Percentiles rank a stretch among this genome's conserved stretches.
phyloP scores from a whole-genome alignment of 345 rosid species.

The Trapa incisa region DNA sequence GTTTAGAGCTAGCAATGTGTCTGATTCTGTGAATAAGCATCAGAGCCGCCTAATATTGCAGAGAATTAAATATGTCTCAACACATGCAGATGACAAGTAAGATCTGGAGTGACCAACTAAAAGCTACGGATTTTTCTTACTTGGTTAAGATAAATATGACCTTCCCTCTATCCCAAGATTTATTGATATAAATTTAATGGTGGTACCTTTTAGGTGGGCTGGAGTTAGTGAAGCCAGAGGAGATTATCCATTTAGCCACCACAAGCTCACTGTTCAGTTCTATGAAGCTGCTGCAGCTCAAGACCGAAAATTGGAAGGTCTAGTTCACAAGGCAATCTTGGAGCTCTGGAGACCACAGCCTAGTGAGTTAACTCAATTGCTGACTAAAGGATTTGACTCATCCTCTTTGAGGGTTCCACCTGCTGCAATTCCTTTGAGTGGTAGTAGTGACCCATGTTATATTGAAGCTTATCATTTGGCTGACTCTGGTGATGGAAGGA shows the following conservation, averaged over 20 bases:
- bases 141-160: not conserved
- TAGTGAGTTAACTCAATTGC: conserved; percentile 64
- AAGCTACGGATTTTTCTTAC: not conserved
- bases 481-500: conserved; percentile 88
- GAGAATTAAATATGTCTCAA: no score
- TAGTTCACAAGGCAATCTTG: conserved; percentile 91
- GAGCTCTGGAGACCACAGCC: conserved; percentile 99
- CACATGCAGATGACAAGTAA: conserved; percentile 44
- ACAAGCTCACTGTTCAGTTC: conserved; percentile 94
- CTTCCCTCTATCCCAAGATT: not conserved
- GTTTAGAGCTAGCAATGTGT: conserved; percentile 59
- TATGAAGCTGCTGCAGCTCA: conserved; percentile 96
- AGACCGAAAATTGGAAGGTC: conserved; percentile 89
- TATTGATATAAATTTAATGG: not conserved
- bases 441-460: conserved; percentile 97
- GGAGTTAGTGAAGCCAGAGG: conserved; percentile 96
- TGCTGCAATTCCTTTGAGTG: conserved; percentile 63
- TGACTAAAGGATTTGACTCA: conserved; percentile 68
- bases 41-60: conserved; percentile 86
- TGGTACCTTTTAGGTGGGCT: conserved; percentile 68
- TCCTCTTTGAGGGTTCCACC: conserved; percentile 69
- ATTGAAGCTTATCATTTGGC: conserved; percentile 95
- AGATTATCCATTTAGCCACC: conserved; percentile 98
- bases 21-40: conserved; percentile 93
- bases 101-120: conserved; percentile 2